Conservation (phyloP, 2,329 filamentous ascomycete genomes). For the Epichloe aotearoae region DNA sequence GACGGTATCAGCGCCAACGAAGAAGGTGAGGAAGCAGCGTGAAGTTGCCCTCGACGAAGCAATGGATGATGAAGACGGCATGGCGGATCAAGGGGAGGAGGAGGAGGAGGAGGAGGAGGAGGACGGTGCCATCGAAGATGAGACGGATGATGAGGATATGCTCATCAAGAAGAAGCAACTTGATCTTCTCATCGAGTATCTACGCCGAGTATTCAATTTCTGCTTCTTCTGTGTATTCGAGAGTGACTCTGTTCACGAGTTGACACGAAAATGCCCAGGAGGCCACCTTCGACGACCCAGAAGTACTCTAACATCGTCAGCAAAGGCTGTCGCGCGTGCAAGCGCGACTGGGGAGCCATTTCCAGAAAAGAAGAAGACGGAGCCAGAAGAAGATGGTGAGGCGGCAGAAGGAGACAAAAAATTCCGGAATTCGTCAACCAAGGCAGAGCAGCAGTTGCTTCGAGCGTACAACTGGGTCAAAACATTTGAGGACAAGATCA, state of each 20-base stretch:
- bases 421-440: conserved; percentile 53
- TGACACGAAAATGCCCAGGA: conserved; percentile 89
- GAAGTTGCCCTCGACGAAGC: conserved; percentile 47
- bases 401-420: conserved; percentile 51
- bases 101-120: conserved; percentile 73
- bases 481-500: conserved; percentile 93
- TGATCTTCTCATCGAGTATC: conserved; percentile 89
- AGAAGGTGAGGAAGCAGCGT: conserved; percentile 48
- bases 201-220: conserved; percentile 94
- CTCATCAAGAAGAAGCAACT: conserved; percentile 92
- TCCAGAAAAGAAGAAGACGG: conserved; percentile 65
- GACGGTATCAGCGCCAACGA: conserved; percentile 34
- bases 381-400: conserved; percentile 47
- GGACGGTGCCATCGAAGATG: conserved; percentile 67
- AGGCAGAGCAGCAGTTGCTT: conserved; percentile 82
- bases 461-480: conserved; percentile 98
- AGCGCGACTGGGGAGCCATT: conserved; percentile 75
- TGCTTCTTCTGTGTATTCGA: conserved; percentile 99
- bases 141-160: conserved; percentile 80
- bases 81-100: conserved; percentile 53
- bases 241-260: conserved; percentile 90
- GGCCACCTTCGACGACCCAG: conserved; percentile 91
- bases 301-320: conserved; percentile 68
- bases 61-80: conserved; percentile 51
- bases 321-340: conserved; percentile 73